phyloP scores from a whole-genome alignment of 768 basidiomycete species.

The Sporobolomyces roseus region DNA sequence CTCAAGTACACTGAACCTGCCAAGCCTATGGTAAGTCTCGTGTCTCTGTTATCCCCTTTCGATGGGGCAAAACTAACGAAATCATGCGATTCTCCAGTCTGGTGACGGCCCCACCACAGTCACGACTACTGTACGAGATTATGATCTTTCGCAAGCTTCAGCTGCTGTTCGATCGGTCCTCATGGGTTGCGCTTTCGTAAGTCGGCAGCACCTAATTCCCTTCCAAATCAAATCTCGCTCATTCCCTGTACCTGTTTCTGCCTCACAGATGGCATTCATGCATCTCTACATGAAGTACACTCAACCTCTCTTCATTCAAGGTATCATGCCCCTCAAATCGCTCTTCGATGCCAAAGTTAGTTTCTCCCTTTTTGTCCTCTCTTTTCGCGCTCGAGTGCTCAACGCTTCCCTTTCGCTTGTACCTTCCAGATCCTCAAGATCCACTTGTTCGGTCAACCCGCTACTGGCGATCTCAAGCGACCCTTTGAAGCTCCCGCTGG shows the following conservation, averaged over 20 bases:
- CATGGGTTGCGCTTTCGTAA: constrained; percentile 51
- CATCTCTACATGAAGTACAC: constrained; percentile 93
- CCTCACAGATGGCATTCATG: constrained; percentile 75
- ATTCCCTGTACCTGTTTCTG: not conserved
- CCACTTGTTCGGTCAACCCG: constrained; percentile 70
- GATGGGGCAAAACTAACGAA: too few relatives aligned
- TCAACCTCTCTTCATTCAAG: constrained; percentile 92
- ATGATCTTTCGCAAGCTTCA: constrained; percentile 81
- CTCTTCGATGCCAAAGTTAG: constrained; percentile 76
- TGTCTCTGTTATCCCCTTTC: not conserved
- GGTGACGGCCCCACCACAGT: constrained; percentile 54
- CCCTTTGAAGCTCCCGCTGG: constrained; percentile 60
- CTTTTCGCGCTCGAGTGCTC: not conserved
- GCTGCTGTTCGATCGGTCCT: constrained; percentile 56
- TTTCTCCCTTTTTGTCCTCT: not conserved
- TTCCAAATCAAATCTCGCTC: not conserved
- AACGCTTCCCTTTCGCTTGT: not conserved
- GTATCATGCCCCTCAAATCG: constrained; percentile 88
- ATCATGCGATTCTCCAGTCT: not conserved
- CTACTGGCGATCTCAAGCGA: constrained; percentile 80
- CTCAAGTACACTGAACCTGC: constrained; percentile 89
- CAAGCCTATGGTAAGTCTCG: constrained; percentile 63
- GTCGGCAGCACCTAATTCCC: not conserved
- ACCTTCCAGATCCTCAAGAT: constrained; percentile 56
- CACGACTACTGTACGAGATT: constrained; percentile 89